phyloP scores from a whole-genome alignment of 2,329 filamentous ascomycete species.

The Huntiella decipiens region DNA sequence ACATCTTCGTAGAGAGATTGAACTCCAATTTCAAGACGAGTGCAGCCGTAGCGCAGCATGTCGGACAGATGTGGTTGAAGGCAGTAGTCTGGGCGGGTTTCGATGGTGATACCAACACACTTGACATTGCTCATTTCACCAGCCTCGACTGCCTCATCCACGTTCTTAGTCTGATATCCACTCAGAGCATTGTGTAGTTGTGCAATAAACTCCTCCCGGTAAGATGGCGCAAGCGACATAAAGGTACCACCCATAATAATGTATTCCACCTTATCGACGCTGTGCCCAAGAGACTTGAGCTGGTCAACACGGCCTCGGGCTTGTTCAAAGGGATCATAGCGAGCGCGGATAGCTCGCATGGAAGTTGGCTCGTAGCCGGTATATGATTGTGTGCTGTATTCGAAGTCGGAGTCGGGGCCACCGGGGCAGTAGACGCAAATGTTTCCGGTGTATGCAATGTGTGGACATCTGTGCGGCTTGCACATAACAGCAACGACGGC shows the following conservation, averaged over 20 bases:
- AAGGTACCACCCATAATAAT: conserved; percentile 99
- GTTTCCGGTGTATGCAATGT: conserved; percentile 96
- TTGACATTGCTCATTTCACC: conserved; percentile 95
- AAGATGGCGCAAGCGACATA: conserved; percentile 82
- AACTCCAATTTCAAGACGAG: conserved; percentile 80
- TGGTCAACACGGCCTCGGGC: conserved; percentile 90
- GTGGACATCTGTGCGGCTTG: conserved; percentile 92
- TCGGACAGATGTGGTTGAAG: conserved; percentile 84
- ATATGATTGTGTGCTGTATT: conserved; percentile 97
- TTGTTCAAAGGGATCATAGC: conserved; percentile 96
- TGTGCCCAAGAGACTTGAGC: conserved; percentile 86
- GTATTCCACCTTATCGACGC: conserved; percentile 97
- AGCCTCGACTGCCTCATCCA: conserved; percentile 86
- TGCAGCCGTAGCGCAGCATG: conserved; percentile 97
- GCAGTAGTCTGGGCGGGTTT: conserved; percentile 93
- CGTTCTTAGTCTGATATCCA: conserved; percentile 82
- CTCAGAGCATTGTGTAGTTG: conserved; percentile 94
- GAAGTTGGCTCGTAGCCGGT: conserved; percentile 97
- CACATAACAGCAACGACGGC: conserved; percentile 99
- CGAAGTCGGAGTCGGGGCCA: conserved; percentile 93
- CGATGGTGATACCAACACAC: conserved; percentile 96
- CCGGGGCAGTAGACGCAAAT: conserved; percentile 98
- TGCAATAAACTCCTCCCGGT: conserved; percentile 83
- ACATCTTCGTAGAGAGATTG: conserved; percentile 97
- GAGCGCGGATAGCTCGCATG: conserved; percentile 90